phyloP scores from a whole-genome alignment of 345 rosid genomes.

The Brassica incana region DNA sequence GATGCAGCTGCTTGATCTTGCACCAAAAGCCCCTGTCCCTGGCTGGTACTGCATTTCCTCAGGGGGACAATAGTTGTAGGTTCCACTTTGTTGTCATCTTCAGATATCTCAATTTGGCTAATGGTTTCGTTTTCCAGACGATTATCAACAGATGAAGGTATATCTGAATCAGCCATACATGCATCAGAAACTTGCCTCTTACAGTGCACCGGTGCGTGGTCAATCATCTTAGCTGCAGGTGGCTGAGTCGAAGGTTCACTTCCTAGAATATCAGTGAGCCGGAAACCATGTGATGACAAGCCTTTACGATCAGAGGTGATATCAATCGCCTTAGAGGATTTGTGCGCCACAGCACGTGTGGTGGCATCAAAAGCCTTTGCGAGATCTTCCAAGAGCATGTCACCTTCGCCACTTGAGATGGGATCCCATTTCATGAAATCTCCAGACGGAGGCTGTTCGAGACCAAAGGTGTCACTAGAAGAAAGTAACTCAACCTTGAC shows the following conservation, averaged over 20 bases:
- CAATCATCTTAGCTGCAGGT: constrained; percentile 28
- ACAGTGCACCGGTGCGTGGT: constrained; percentile 32
- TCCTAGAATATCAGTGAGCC: constrained; percentile 44
- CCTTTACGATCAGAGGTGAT: constrained; percentile 48
- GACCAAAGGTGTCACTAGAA: constrained; percentile 39
- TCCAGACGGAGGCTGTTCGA: constrained; percentile 41
- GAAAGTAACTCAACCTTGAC: constrained; percentile 61
- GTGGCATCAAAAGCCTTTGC: constrained; percentile 56
- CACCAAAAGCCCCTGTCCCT: constrained; percentile 30
- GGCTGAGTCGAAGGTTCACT: constrained; percentile 33
- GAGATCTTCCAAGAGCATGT: constrained; percentile 69
- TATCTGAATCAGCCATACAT: constrained; percentile 21
- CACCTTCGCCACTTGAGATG: constrained; percentile 81
- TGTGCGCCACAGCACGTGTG: constrained; percentile 36
- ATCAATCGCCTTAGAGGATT: constrained; percentile 56
- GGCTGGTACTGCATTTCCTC: constrained; percentile 27
- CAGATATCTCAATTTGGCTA: constrained; percentile 6
- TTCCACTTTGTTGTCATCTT: constrained; percentile 31
- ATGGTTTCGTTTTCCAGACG: constrained; percentile 12
- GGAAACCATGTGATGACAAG: constrained; percentile 56
- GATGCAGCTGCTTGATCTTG: constrained; percentile 31
- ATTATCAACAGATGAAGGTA: constrained; percentile 20
- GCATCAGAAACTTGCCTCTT: constrained; percentile 35
- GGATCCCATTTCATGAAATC: constrained; percentile 86
- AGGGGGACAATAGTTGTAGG: constrained; percentile 4